These are phyloP conservation scores for Russula olivacea DNA, from an alignment of 768 basidiomycete species.

Conservation along the genomic window DNA sequence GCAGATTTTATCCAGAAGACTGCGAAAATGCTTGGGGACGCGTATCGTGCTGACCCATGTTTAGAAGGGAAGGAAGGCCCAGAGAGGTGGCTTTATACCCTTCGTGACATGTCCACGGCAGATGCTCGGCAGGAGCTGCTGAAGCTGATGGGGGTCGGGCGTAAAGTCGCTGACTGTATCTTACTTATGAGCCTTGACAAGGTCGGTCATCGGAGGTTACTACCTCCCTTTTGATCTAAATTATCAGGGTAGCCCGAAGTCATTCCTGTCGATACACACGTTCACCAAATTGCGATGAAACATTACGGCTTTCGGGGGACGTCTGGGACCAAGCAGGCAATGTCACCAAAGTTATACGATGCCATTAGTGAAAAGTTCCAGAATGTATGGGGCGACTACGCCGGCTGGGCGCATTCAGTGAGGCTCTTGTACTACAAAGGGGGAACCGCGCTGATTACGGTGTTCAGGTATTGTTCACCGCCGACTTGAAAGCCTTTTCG, in stretches of 20 bases:
- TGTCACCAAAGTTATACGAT: slow-evolving; percentile 75
- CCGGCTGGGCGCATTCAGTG: slow-evolving; percentile 89
- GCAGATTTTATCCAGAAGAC: slow-evolving; percentile 85
- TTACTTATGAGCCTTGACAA: slow-evolving; percentile 90
- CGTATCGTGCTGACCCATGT: slow-evolving; percentile 35
- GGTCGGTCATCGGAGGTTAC: slow-evolving; percentile 36
- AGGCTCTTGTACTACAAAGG: slow-evolving; percentile 24
- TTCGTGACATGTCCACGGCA: slow-evolving; percentile 46
- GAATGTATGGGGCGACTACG: slow-evolving; percentile 72
- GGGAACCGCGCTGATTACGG: not conserved
- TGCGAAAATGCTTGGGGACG: slow-evolving; percentile 66
- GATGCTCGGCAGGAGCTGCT: slow-evolving; percentile 71
- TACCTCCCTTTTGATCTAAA: not conserved
- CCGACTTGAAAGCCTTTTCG: slow-evolving; percentile 65
- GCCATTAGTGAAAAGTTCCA: slow-evolving; percentile 58
- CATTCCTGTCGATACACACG: slow-evolving; percentile 94
- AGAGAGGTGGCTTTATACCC: slow-evolving; percentile 53
- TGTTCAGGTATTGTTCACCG: slow-evolving; percentile 65
- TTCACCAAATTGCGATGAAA: slow-evolving; percentile 81
- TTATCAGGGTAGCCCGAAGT: slow-evolving; percentile 55
- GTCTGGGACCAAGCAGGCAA: slow-evolving; percentile 44
- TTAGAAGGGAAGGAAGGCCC: slow-evolving; percentile 38
- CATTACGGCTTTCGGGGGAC: slow-evolving; percentile 61
- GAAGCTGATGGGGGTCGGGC: slow-evolving; percentile 84
- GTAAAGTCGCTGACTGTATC: slow-evolving; percentile 95